Evolutionary conservation across 306 rosid genomes (phyloP).

Genomic region (Vachellia collinsii): DNA sequence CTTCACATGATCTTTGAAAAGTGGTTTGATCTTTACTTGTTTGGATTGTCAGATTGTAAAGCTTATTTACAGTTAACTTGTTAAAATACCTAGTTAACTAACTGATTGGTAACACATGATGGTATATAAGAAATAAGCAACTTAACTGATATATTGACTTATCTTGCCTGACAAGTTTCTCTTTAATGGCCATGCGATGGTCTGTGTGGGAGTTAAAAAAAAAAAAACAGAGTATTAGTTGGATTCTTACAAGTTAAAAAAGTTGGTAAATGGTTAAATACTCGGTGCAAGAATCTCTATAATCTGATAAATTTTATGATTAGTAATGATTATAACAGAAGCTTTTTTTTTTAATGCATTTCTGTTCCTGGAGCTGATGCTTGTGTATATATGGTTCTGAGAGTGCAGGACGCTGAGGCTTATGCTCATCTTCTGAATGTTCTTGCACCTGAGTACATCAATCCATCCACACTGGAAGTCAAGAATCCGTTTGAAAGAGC

Average conservation of each 20-base stretch:
- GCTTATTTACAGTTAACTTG: not conserved
- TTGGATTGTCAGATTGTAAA: slow-evolving; percentile 6
- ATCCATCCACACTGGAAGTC: slow-evolving; percentile 71
- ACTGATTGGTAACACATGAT: not conserved
- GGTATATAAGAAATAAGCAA: not conserved
- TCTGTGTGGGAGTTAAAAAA: not conserved
- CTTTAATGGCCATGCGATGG: too few relatives aligned
- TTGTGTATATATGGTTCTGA: slow-evolving; percentile 33
- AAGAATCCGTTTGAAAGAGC: slow-evolving; percentile 84
- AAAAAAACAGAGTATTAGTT: not conserved
- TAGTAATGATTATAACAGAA: not conserved
- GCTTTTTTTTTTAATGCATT: slow-evolving; percentile 7
- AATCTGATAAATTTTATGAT: not conserved
- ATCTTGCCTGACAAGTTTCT: not conserved
- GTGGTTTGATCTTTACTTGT: not conserved
- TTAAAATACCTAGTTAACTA: not conserved
- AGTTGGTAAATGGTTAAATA: not conserved
- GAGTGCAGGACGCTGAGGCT: slow-evolving; percentile 90
- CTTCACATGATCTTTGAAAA: not conserved
- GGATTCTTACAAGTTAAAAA: not conserved
- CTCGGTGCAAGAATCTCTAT: not conserved
- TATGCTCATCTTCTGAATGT: slow-evolving; percentile 91
- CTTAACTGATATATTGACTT: not conserved
- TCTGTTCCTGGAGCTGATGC: slow-evolving; percentile 17
- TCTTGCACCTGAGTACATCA: slow-evolving; percentile 90